Evolutionary conservation across 208 protist species (phyloP).

Genomic region (Trypanosoma boissoni): DNA sequence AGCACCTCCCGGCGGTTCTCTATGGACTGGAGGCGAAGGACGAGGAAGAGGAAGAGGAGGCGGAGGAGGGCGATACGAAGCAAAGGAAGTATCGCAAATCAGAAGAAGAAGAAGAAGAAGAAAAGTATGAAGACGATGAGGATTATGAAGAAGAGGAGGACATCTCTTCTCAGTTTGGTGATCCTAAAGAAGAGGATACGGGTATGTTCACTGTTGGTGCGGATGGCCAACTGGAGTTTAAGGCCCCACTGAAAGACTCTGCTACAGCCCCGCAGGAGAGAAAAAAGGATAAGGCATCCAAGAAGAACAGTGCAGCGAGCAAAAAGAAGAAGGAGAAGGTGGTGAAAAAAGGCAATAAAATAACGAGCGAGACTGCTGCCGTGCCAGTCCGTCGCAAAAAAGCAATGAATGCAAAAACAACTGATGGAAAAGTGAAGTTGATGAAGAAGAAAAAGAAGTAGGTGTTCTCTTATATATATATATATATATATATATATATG

Average conservation of each 20-base stretch:
- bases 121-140: neutral
- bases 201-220: slow-evolving; percentile 40
- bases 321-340: slow-evolving; percentile 22
- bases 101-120: slow-evolving; percentile 16
- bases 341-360: slow-evolving; percentile 5
- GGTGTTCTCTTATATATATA: neutral
- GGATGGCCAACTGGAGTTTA: slow-evolving; percentile 46
- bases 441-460: slow-evolving; percentile 12
- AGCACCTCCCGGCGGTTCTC: slow-evolving; percentile 75
- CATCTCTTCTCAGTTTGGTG: neutral
- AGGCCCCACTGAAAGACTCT: neutral
- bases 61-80: slow-evolving; percentile 19
- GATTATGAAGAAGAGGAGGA: slow-evolving; percentile 16
- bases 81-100: neutral
- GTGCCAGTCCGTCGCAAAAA: too few species aligned
- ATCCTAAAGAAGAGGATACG: slow-evolving; percentile 10
- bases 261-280: neutral
- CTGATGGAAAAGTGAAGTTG: slow-evolving; percentile 6
- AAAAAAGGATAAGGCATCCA: neutral
- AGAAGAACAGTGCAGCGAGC: slow-evolving; percentile 1
- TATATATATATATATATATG: neutral
- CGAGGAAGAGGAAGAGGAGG: slow-evolving; percentile 25
- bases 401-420: neutral
- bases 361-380: slow-evolving; percentile 5
- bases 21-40: slow-evolving; percentile 63